phyloP scores from a whole-genome alignment of 805 yeast species.

The Scheffersomyces lignosus region DNA sequence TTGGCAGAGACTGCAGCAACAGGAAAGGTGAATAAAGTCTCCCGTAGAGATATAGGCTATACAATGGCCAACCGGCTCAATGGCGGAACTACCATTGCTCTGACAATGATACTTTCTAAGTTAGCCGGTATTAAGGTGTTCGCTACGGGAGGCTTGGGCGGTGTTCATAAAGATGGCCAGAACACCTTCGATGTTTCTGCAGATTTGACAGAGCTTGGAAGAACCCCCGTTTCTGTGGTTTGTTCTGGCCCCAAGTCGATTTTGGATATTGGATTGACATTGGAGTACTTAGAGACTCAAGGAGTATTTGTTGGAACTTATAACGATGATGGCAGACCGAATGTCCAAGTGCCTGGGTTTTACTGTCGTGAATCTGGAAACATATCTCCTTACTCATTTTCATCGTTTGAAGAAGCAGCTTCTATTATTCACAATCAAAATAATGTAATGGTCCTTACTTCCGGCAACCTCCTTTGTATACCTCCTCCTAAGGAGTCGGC shows the following conservation, averaged over 20 bases:
- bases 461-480: slow-evolving; percentile 78
- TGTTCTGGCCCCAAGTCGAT: slow-evolving; percentile 92
- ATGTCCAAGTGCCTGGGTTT: slow-evolving; percentile 69
- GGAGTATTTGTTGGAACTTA: slow-evolving; percentile 82
- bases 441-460: slow-evolving; percentile 47
- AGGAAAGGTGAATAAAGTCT: slow-evolving; percentile 55
- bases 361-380: slow-evolving; percentile 77
- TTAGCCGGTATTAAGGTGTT: slow-evolving; percentile 78
- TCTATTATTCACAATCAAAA: slow-evolving; percentile 48
- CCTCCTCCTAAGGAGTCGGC: slow-evolving; percentile 76
- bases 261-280: slow-evolving; percentile 73
- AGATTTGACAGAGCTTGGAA: slow-evolving; percentile 79
- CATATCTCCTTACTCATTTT: slow-evolving; percentile 64
- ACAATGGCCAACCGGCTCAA: slow-evolving; percentile 60
- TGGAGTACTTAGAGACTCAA: slow-evolving; percentile 87
- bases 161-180: slow-evolving; percentile 81
- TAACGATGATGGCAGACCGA: slow-evolving; percentile 48
- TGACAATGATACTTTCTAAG: slow-evolving; percentile 80
- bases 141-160: slow-evolving; percentile 94
- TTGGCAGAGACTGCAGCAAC: slow-evolving; percentile 42
- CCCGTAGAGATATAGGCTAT: slow-evolving; percentile 76
- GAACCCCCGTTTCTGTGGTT: slow-evolving; percentile 85
- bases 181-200: slow-evolving; percentile 80
- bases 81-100: slow-evolving; percentile 91
- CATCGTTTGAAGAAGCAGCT: slow-evolving; percentile 61